Conservation (phyloP, 768 basidiomycete genomes). For the Leccinum arenicola region DNA sequence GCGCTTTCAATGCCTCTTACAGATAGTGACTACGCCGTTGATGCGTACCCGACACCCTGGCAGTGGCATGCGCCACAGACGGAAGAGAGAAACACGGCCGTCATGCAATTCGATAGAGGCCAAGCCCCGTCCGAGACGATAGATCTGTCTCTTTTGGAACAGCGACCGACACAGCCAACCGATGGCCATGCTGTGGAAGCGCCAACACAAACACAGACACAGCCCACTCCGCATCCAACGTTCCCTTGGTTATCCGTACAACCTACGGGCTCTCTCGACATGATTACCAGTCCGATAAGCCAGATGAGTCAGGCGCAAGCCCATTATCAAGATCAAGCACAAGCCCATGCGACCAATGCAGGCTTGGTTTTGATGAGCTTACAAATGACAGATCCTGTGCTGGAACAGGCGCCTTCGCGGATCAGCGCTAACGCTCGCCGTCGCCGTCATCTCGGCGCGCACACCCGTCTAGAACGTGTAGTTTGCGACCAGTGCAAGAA, state of each 20-base stretch:
- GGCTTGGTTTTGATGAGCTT: not conserved
- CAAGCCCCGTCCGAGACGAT: slow-evolving; percentile 15
- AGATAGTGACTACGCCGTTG: not conserved
- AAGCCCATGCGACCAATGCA: not conserved
- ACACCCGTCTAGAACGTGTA: not conserved
- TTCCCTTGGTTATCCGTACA: not conserved
- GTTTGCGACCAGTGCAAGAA: slow-evolving; percentile 13
- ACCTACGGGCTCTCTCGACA: not conserved
- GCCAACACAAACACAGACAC: slow-evolving; percentile 8
- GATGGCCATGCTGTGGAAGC: slow-evolving; percentile 22
- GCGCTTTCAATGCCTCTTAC: not conserved
- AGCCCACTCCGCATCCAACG: not conserved
- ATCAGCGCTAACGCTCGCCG: not conserved
- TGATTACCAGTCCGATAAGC: not conserved
- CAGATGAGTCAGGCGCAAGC: not conserved
- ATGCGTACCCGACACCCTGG: not conserved
- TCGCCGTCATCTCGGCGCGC: not conserved
- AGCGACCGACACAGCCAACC: not conserved
- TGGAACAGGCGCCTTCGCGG: slow-evolving; percentile 2
- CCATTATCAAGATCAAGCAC: not conserved
- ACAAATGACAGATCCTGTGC: slow-evolving; percentile 4
- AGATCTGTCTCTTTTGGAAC: not conserved
- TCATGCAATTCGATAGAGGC: not conserved
- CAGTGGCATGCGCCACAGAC: not conserved
- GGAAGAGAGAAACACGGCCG: not conserved